These are phyloP conservation scores for Podospora australis DNA, from an alignment of 495 filamentous ascomycete genomes.

Conservation along the genomic window DNA sequence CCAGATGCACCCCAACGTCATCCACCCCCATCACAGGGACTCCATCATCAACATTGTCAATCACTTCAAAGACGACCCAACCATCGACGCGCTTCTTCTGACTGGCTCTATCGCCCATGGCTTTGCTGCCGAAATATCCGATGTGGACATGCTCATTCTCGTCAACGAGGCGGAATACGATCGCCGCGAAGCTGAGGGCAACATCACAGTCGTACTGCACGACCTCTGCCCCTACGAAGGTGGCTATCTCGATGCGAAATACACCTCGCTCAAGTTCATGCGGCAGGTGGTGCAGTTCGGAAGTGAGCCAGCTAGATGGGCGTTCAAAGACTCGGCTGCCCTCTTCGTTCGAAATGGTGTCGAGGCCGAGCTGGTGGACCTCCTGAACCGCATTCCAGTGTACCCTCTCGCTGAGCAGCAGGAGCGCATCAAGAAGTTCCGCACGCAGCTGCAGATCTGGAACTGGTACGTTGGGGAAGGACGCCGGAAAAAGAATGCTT, in stretches of 20 bases:
- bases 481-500: slow-evolving; percentile 12
- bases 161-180: slow-evolving; percentile 15
- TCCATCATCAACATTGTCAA: slow-evolving; percentile 12
- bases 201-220: slow-evolving; percentile 6
- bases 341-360: slow-evolving; percentile 5
- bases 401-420: slow-evolving; percentile 12
- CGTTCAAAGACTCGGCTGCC: slow-evolving; percentile 12
- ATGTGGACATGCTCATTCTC: slow-evolving; percentile 20
- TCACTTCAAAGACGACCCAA: slow-evolving; percentile 11
- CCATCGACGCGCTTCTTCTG: slow-evolving; percentile 16
- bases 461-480: slow-evolving; percentile 14
- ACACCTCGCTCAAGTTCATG: slow-evolving; percentile 15
- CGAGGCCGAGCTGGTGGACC: not conserved
- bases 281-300: slow-evolving; percentile 12
- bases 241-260: slow-evolving; percentile 23
- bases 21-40: slow-evolving; percentile 15
- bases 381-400: not conserved
- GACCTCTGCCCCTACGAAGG: slow-evolving; percentile 14
- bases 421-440: slow-evolving; percentile 11
- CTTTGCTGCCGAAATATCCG: slow-evolving; percentile 11
- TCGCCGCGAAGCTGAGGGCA: slow-evolving; percentile 1
- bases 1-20: too few species aligned
- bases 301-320: slow-evolving; percentile 21
- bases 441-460: slow-evolving; percentile 18
- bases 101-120: slow-evolving; percentile 21